Percentiles rank a stretch among this genome's conserved stretches.
Conservation (phyloP, 805 yeast genomes). For the Schizosaccharomyces octosporus region DNA sequence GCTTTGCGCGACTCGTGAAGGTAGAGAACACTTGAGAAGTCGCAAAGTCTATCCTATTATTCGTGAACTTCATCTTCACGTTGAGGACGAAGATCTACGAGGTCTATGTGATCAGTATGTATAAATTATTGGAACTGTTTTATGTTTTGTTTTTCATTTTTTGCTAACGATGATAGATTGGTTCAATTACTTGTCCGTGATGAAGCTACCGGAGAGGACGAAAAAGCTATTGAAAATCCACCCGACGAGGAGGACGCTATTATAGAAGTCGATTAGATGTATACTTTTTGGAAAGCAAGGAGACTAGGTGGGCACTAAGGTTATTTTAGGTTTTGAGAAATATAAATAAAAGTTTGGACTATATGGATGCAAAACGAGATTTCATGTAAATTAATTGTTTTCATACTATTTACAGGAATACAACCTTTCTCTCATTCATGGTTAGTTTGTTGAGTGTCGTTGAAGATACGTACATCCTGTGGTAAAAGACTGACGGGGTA, state of each 20-base stretch:
- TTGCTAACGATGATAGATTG: neutral
- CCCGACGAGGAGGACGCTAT: conserved; percentile 21
- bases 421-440: neutral
- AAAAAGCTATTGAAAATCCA: conserved; percentile 21
- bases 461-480: too few species aligned
- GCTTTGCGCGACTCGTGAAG: conserved; percentile 47
- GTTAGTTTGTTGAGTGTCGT: too few species aligned
- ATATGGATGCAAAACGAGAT: neutral
- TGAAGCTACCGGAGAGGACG: conserved; percentile 17
- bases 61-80: conserved; percentile 39
- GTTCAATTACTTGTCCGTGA: conserved; percentile 70
- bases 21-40: conserved; percentile 55
- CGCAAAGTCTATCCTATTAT: conserved; percentile 67
- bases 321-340: neutral
- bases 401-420: neutral
- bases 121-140: neutral
- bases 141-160: neutral
- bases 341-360: neutral
- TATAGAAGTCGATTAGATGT: neutral
- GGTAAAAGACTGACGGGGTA: too few species aligned
- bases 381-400: too few species aligned
- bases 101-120: conserved; percentile 46
- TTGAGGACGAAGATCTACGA: conserved; percentile 22
- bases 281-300: neutral
- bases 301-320: neutral